Conservation (phyloP, 139 green algal genomes). For the Auxenochlorella protothecoides region DNA sequence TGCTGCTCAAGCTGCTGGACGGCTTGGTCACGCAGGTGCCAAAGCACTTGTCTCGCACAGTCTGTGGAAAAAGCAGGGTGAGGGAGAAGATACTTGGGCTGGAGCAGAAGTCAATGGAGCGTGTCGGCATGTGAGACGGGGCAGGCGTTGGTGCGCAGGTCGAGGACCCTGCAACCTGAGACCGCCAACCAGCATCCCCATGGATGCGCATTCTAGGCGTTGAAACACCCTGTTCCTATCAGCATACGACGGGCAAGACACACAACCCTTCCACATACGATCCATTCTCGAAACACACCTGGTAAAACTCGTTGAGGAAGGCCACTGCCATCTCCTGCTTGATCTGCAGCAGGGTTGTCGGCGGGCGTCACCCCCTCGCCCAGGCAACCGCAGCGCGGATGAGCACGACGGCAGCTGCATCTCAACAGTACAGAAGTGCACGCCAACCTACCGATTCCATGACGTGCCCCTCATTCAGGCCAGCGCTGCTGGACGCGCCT, state of each 20-base stretch:
- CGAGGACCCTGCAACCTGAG: not conserved
- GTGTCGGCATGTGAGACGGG: not conserved
- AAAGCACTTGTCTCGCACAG: constrained; percentile 92
- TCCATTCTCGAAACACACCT: constrained; percentile 9
- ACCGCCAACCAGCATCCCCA: not conserved
- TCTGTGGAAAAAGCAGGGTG: constrained; percentile 35
- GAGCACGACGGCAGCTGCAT: not conserved
- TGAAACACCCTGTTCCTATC: not conserved
- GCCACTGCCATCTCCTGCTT: constrained; percentile 26
- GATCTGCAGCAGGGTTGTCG: constrained; percentile 5
- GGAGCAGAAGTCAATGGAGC: not conserved
- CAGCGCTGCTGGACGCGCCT: not conserved
- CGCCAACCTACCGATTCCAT: constrained; percentile 19
- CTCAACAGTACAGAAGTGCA: not conserved
- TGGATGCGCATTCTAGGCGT: not conserved
- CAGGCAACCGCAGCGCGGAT: not conserved
- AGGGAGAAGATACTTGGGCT: not conserved
- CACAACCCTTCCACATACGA: too few species aligned
- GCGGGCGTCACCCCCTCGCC: not conserved
- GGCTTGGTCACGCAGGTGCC: constrained; percentile 82
- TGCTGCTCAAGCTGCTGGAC: constrained; percentile 67
- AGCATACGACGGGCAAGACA: too few species aligned
- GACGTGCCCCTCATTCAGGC: constrained; percentile 9
- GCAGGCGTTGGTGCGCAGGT: not conserved
- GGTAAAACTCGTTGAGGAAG: constrained; percentile 31